A percentile compares a stretch with the other conserved stretches of the same genome.
Conservation (phyloP, 2,329 filamentous ascomycete genomes). For the Ophiostoma sp. region DNA sequence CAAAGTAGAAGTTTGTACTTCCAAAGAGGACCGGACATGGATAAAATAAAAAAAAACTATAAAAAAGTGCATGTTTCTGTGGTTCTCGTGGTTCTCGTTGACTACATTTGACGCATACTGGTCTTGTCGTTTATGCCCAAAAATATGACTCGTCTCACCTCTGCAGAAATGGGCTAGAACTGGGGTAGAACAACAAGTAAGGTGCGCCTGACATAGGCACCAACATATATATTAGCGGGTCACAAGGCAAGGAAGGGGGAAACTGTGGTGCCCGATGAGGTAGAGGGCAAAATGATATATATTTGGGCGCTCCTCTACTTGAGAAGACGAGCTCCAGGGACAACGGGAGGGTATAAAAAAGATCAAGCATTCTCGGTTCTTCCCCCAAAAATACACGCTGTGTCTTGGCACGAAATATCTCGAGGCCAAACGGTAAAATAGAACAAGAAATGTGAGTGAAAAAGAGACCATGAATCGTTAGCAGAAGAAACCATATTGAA, state of each 20-base stretch:
- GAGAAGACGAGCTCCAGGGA: neutral
- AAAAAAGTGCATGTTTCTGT: slow-evolving; percentile 1
- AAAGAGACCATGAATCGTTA: neutral
- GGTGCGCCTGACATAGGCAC: neutral
- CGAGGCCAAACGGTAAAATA: neutral
- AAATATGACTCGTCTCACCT: neutral
- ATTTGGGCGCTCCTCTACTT: neutral
- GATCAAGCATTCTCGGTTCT: neutral
- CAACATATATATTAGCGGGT: neutral
- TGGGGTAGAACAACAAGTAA: neutral
- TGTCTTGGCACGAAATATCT: neutral
- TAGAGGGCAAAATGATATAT: neutral
- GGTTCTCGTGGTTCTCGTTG: slow-evolving; percentile 18
- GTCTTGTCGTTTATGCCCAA: slow-evolving; percentile 14
- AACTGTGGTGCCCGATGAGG: neutral
- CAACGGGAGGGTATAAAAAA: neutral
- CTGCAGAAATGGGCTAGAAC: neutral
- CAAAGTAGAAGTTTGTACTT: slow-evolving; percentile 30
- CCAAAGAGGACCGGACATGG: slow-evolving; percentile 14
- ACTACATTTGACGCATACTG: neutral
- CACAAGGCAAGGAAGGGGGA: neutral
- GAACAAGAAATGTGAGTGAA: neutral
- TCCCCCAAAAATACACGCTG: neutral
- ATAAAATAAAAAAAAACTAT: slow-evolving; percentile 17
- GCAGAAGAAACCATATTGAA: neutral